phyloP scores from a whole-genome alignment of 768 basidiomycete species.

The Neoboletus magnificus region DNA sequence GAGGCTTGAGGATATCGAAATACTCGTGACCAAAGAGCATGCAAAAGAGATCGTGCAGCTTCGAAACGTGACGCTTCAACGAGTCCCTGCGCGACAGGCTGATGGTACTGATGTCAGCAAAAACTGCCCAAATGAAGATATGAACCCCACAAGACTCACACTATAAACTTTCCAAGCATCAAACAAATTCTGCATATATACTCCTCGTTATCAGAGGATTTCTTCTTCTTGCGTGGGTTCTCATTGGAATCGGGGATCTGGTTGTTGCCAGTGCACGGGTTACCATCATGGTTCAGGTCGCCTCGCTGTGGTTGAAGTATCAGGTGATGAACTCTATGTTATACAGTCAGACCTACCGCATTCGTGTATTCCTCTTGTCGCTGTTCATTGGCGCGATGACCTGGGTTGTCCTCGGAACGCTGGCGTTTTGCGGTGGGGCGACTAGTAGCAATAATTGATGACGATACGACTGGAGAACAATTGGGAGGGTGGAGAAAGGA shows the following conservation, averaged over 20 bases:
- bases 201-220: not conserved
- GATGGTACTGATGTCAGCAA: not conserved
- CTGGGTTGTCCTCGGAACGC: too few species aligned
- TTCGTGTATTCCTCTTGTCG: too few species aligned
- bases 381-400: not conserved
- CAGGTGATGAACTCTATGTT: not conserved
- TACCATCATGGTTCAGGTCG: not conserved
- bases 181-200: not conserved
- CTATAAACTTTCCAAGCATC: not conserved
- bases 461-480: too few species aligned
- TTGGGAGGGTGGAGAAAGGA: not conserved
- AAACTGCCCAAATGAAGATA: not conserved
- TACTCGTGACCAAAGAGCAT: not conserved
- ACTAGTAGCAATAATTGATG: not conserved
- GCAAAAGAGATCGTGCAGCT: not conserved
- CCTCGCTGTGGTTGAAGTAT: not conserved
- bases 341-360: not conserved
- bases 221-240: not conserved
- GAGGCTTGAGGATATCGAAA: not conserved
- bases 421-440: not conserved
- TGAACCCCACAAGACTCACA: not conserved
- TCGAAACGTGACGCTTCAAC: slow-evolving; percentile 2
- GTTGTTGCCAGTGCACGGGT: not conserved
- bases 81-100: slow-evolving; percentile 8
- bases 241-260: not conserved